Percentiles rank a stretch among this genome's conserved stretches.
phyloP scores from a whole-genome alignment of 2,329 filamentous ascomycete genomes.

The Neopestalotiopsis clavispora region DNA sequence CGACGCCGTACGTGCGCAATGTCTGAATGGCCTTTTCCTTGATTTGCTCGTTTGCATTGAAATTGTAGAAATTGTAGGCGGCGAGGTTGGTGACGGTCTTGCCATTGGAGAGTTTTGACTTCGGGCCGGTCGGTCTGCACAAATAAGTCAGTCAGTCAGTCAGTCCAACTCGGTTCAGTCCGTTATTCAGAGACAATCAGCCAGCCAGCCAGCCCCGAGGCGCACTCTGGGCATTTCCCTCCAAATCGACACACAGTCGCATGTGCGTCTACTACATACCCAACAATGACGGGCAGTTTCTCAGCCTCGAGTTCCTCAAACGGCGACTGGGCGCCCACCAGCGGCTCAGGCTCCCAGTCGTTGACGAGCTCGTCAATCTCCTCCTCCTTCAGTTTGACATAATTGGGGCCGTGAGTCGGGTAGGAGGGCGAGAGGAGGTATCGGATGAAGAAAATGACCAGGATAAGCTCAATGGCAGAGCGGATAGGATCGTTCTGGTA shows the following conservation, averaged over 20 bases:
- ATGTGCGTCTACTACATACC: slow-evolving; percentile 57
- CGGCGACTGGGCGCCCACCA: slow-evolving; percentile 74
- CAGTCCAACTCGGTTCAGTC: slow-evolving; percentile 18
- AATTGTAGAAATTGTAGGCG: slow-evolving; percentile 97
- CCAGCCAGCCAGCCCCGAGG: not conserved
- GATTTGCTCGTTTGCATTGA: slow-evolving; percentile 88
- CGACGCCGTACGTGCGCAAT: slow-evolving; percentile 92
- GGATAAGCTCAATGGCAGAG: slow-evolving; percentile 88
- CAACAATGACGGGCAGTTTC: slow-evolving; percentile 84
- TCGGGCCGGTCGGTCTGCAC: slow-evolving; percentile 81
- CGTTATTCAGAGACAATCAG: slow-evolving; percentile 15
- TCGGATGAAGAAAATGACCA: slow-evolving; percentile 93
- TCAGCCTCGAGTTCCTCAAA: slow-evolving; percentile 85
- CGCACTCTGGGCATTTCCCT: too few species aligned
- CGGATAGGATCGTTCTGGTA: slow-evolving; percentile 97
- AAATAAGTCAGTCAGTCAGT: slow-evolving; percentile 7
- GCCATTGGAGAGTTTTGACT: slow-evolving; percentile 85
- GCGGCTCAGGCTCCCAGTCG: slow-evolving; percentile 93
- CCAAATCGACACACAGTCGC: not conserved
- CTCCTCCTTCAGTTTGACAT: slow-evolving; percentile 88
- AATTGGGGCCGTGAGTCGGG: slow-evolving; percentile 87
- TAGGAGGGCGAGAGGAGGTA: slow-evolving; percentile 93
- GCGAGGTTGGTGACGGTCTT: slow-evolving; percentile 92
- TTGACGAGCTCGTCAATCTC: slow-evolving; percentile 97
- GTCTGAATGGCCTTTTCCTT: slow-evolving; percentile 96